phyloP scores from a whole-genome alignment of 345 rosid genomes.

The Excoecaria agallocha region DNA sequence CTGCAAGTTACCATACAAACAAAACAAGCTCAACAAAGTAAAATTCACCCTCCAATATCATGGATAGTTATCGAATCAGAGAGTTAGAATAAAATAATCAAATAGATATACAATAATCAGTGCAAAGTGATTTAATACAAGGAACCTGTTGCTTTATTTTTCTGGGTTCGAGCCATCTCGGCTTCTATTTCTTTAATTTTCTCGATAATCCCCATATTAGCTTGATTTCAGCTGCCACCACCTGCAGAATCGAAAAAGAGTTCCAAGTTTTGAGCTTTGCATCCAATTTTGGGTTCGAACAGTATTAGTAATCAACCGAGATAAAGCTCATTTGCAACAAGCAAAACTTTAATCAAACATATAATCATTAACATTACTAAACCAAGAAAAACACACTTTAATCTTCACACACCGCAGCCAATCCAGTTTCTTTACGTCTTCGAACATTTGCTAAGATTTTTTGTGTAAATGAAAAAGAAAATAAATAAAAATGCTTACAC shows the following conservation, averaged over 20 bases:
- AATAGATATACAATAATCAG: neutral
- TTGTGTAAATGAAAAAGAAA: neutral
- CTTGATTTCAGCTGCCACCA: constrained; percentile 29
- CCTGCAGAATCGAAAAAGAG: constrained; percentile 1
- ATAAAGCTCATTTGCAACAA: too few relatives aligned
- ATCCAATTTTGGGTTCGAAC: too few relatives aligned
- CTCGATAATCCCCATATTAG: constrained; percentile 91
- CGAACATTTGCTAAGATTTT: neutral
- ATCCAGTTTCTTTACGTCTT: neutral
- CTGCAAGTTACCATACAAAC: constrained; percentile 35
- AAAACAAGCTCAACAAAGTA: constrained; percentile 10
- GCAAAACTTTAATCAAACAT: neutral
- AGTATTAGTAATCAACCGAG: too few relatives aligned
- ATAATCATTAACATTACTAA: neutral
- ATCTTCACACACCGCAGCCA: neutral
- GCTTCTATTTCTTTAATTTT: constrained; percentile 97
- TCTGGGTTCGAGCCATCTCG: constrained; percentile 99
- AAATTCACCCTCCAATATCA: neutral
- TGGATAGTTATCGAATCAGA: neutral
- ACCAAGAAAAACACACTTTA: neutral
- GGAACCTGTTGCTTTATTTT: constrained; percentile 94
- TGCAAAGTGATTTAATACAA: neutral
- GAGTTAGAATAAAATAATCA: too few relatives aligned
- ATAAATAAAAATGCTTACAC: neutral
- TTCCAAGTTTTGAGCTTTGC: neutral